These are phyloP conservation scores for Fraxinus anomala DNA, from an alignment of 257 asterid species.

Conservation along the genomic window DNA sequence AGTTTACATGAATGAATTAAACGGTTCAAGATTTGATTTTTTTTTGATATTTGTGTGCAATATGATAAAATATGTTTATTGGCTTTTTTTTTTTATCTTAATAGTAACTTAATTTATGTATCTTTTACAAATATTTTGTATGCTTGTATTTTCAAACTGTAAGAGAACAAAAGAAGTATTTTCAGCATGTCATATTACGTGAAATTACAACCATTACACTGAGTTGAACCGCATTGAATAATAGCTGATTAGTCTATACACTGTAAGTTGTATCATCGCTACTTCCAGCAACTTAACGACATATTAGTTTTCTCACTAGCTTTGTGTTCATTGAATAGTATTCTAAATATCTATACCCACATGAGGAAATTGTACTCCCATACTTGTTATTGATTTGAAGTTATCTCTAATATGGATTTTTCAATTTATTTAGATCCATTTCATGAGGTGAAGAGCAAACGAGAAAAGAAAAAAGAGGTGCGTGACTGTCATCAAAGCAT, in stretches of 20 bases:
- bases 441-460: constrained; percentile 69
- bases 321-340: neutral
- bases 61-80: neutral
- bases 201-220: neutral
- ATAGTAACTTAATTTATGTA: neutral
- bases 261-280: neutral
- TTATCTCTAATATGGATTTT: constrained; percentile 32
- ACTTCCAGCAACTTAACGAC: neutral
- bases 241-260: neutral
- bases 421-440: constrained; percentile 59
- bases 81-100: neutral
- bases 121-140: neutral
- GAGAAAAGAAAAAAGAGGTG: constrained; percentile 72
- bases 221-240: neutral
- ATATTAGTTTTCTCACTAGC: neutral
- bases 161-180: neutral
- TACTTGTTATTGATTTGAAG: constrained; percentile 18
- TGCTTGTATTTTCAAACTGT: neutral
- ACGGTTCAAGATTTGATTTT: neutral
- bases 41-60: neutral
- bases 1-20: neutral
- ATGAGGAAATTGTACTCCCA: neutral
- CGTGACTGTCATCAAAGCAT: constrained; percentile 15
- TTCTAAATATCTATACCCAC: neutral
- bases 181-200: neutral